Evolutionary conservation across 805 yeast genomes (phyloP), one percentile per base, ranked within the genome.

Genomic region (Ogataea dorogensis): DNA sequence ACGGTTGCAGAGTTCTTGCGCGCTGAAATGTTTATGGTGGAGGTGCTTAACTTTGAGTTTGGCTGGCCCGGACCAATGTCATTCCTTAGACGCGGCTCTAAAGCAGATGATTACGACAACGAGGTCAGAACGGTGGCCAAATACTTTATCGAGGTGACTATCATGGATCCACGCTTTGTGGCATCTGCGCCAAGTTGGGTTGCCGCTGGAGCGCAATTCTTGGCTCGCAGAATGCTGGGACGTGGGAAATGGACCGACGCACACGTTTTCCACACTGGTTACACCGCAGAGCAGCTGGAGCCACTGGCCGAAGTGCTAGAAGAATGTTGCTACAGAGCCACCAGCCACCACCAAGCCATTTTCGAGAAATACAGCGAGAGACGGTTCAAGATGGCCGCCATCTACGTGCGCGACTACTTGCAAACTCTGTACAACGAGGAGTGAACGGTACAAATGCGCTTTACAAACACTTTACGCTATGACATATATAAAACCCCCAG

Each of bases 1-100:
- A 71, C 82, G 10, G 82, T 78, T 51, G 80, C 77, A 25, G 89
- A 83, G 52, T 84, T 88, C 40, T 72, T 86, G 45, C 78, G 73
- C 47, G 95, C 94, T 19, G 97, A 88, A 63, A 77, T 81, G 61
- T 80, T 73, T 51, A 81, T 89, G 54, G 67, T 88, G 40, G 79
- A 83, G 38, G 75, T 76, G 36, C 67, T 88, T 36, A 70, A 78
- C 40, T 89, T 84, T 61, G 82, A 86, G 55, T 68, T 88, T 48
- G 81, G 83, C 39, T 84, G 81, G 63, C 95, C 96, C 16, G 87
- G 85, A 53, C 96, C 96, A 33, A 79, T 88, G 83, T 86, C 86
- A 58, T 89, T 88, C 54, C 65, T 88, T 52, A 76, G 96, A 57
- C 73, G 96, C 54, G 82, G 87, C 25, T 85, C 95, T 28, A 86